A percentile compares a stretch with the other conserved stretches of the same genome.
Evolutionary conservation across 306 rosid species (phyloP).

Genomic region (Cucumis hystrix): DNA sequence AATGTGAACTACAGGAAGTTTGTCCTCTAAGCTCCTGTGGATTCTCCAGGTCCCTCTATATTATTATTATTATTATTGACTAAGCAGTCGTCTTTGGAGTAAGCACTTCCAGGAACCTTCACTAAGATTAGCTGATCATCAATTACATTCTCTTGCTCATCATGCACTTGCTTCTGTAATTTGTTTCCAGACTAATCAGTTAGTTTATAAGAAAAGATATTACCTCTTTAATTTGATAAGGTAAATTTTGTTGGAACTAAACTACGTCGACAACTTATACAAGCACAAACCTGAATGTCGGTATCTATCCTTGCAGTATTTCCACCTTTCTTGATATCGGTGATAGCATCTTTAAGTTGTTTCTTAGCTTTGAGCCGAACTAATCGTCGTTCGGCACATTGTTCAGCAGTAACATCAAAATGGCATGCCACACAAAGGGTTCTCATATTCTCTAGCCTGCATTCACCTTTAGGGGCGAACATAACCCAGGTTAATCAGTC

Average conservation of each 20-base stretch:
- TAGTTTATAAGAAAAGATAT: background rate
- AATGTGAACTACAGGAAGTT: background rate
- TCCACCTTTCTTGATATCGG: slow-evolving; percentile 20
- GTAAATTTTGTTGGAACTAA: background rate
- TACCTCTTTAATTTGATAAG: background rate
- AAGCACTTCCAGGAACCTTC: slow-evolving; percentile 89
- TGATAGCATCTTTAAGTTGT: slow-evolving; percentile 51
- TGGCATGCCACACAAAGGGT: slow-evolving; percentile 94
- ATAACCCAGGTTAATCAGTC: background rate
- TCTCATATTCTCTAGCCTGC: slow-evolving; percentile 84
- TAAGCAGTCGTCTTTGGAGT: slow-evolving; percentile 26
- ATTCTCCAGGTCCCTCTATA: slow-evolving; percentile 14
- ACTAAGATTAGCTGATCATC: slow-evolving; percentile 45
- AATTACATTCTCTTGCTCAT: slow-evolving; percentile 14
- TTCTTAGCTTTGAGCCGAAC: slow-evolving; percentile 61
- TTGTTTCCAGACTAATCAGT: background rate
- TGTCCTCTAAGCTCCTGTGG: slow-evolving; percentile 1
- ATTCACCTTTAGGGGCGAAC: slow-evolving; percentile 44
- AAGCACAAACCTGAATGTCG: slow-evolving; percentile 28
- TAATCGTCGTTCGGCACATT: slow-evolving; percentile 61
- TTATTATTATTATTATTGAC: slow-evolving; percentile 11
- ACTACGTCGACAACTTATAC: background rate
- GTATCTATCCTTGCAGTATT: slow-evolving; percentile 9
- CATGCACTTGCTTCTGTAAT: slow-evolving; percentile 29
- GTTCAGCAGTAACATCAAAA: slow-evolving; percentile 61